Base-by-base conservation (phyloP, 768 basidiomycete species). In the Termitomyces sp. region DNA sequence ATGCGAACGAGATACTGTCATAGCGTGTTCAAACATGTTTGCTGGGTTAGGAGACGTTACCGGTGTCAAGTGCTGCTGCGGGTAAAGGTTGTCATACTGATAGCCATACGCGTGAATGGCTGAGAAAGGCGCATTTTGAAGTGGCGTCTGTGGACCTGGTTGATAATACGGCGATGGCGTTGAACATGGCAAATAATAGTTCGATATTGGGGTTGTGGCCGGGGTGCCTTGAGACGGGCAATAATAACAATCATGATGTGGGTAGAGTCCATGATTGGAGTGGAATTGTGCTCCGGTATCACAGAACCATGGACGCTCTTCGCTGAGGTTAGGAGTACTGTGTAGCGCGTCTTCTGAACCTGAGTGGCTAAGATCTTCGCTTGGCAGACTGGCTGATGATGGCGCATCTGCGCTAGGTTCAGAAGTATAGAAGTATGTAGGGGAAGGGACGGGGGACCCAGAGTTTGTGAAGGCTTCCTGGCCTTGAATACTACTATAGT, bases 391-490 rank as follows among this genome's bases (percentile, higher is more conserved):
- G 64, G 67, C 38, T 69, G 73, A 13, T 46, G 72, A 13, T 44
- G 73, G 69, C 42, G 69, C 63, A 32, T 68, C 64, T n/a, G 67
- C 61, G 30, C 65, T 66, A 16, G 69, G 66, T 42, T 64, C 36
- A 55, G 64, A 57, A 61, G 67, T 69, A 51, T 77, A 77, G 50
- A 77, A 76, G 56, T 65, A 68, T 1, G 72, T 68, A 1, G 75
- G 74, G 16, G 75, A 76, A 20, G 67, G 57, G 48, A 60, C 43
- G 35, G 58, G 61, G 20, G 66, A 62, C 0, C 55, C 54, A 35
- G 60, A 55, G 33, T 60, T 60, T 22, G 57, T 52, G 9, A 61
- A 47, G 24, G 32, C 56, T 59, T 69, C 61, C 32, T 74, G 70
- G 38, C 67, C 69, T 26, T 58, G 50, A 12, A 63, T 67, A 58